Conservation (phyloP, 495 filamentous ascomycete genomes). For the Trichoderma orchidacearum region DNA sequence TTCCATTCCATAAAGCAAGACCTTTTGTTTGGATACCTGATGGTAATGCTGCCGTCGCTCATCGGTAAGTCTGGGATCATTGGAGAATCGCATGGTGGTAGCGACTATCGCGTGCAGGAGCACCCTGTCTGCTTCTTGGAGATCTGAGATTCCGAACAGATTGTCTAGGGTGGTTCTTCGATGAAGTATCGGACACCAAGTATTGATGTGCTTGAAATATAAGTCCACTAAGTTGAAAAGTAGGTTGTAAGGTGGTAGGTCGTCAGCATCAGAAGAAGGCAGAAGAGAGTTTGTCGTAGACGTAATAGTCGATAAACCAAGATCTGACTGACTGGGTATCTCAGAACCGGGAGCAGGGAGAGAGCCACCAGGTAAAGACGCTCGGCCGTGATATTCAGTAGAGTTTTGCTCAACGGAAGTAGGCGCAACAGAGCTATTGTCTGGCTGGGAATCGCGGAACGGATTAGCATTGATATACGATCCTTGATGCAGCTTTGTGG, state of each 20-base stretch:
- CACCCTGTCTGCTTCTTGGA: conserved; percentile 70
- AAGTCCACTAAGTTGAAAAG: conserved; percentile 70
- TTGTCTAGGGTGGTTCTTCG: conserved; percentile 64
- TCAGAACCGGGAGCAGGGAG: no score
- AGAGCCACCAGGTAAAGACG: background rate
- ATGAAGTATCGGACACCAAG: conserved; percentile 83
- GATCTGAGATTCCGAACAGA: conserved; percentile 61
- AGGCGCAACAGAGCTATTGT: background rate
- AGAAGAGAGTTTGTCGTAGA: conserved; percentile 6
- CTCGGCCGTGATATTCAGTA: background rate
- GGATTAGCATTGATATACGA: background rate
- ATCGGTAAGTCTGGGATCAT: conserved; percentile 55
- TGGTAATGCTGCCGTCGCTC: conserved; percentile 60
- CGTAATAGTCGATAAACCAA: conserved; percentile 31
- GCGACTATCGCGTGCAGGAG: conserved; percentile 78
- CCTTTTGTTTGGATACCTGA: conserved; percentile 68
- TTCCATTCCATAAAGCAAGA: conserved; percentile 71
- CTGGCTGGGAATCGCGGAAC: background rate
- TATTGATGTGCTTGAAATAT: conserved; percentile 85
- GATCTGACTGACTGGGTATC: conserved; percentile 18
- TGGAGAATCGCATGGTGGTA: conserved; percentile 71
- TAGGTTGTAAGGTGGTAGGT: conserved; percentile 75
- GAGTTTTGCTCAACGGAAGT: background rate
- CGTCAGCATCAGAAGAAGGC: conserved; percentile 17
- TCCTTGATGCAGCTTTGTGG: conserved; percentile 9